Evolutionary conservation across 1,284 basidiomycete species (phyloP).

Genomic region (Vanrija sp.): DNA sequence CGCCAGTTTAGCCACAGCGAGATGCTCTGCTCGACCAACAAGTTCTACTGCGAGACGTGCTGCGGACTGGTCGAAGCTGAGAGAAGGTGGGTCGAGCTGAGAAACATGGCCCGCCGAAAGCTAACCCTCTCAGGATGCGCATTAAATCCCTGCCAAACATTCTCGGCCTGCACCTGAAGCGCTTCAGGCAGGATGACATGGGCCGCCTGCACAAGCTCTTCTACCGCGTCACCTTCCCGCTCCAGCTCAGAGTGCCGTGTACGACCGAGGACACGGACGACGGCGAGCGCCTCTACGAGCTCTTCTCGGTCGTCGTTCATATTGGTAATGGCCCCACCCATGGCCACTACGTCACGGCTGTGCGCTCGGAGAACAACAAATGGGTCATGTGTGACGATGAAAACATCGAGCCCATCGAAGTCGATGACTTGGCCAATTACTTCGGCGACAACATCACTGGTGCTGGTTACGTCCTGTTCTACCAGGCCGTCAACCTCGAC

Average conservation of each 20-base stretch:
- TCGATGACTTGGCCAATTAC: slow-evolving; percentile 85
- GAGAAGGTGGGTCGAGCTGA: slow-evolving; percentile 66
- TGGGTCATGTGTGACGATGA: slow-evolving; percentile 98
- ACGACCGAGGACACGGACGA: slow-evolving; percentile 90
- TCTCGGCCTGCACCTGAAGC: slow-evolving; percentile 89
- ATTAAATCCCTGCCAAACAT: slow-evolving; percentile 93
- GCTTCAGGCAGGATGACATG: slow-evolving; percentile 92
- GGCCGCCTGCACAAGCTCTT: slow-evolving; percentile 88
- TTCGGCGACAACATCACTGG: slow-evolving; percentile 87
- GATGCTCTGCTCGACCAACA: slow-evolving; percentile 96
- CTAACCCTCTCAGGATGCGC: slow-evolving; percentile 69
- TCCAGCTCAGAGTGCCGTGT: slow-evolving; percentile 90
- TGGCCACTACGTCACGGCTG: slow-evolving; percentile 94
- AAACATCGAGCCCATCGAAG: slow-evolving; percentile 78
- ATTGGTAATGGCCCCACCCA: slow-evolving; percentile 96
- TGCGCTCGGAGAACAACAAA: slow-evolving; percentile 63
- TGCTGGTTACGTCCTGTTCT: slow-evolving; percentile 94
- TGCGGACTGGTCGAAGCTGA: slow-evolving; percentile 96
- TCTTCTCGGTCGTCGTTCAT: slow-evolving; percentile 95
- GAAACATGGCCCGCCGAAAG: too few relatives aligned
- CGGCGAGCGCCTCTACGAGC: slow-evolving; percentile 79
- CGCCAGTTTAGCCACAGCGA: slow-evolving; percentile 95
- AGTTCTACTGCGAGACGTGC: slow-evolving; percentile 97
- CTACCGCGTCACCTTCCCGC: slow-evolving; percentile 93
- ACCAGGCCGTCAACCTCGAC: slow-evolving; percentile 87